These are phyloP conservation scores for Diaporthe sp. DNA, from an alignment of 2,329 filamentous ascomycete genomes.

Conservation along the genomic window DNA sequence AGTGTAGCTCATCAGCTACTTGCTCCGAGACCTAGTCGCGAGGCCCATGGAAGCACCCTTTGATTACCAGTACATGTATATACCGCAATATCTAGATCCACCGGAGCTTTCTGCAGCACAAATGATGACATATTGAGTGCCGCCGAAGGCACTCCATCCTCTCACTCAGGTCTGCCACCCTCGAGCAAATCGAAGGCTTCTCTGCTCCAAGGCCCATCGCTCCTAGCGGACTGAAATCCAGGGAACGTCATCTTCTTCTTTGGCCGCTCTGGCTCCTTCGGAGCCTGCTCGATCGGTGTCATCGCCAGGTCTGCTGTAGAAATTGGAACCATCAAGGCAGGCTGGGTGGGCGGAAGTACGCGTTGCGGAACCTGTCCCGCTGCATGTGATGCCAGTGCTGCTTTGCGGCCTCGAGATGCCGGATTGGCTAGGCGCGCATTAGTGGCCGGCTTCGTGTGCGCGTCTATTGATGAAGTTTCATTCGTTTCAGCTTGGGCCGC, in stretches of 20 bases:
- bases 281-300: constrained; percentile 32
- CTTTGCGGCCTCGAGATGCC: constrained; percentile 67
- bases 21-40: neutral
- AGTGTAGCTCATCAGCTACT: neutral
- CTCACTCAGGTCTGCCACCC: constrained; percentile 64
- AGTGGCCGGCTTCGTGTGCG: neutral
- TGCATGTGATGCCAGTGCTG: constrained; percentile 65
- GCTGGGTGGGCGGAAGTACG: constrained; percentile 52
- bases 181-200: constrained; percentile 78
- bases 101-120: neutral
- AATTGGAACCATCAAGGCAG: constrained; percentile 25
- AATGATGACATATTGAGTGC: neutral
- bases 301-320: constrained; percentile 43
- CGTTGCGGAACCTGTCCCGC: constrained; percentile 61
- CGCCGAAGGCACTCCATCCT: neutral
- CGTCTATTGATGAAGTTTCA: constrained; percentile 1
- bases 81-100: neutral
- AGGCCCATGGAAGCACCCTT: neutral
- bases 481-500: neutral
- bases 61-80: neutral
- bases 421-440: constrained; percentile 56
- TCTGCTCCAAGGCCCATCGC: constrained; percentile 75
- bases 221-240: constrained; percentile 63
- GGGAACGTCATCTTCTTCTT: constrained; percentile 52
- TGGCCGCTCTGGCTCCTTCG: constrained; percentile 41